Base-by-base conservation (phyloP, 75 land plant genomes). In the Selaginella moellendorffii region DNA sequence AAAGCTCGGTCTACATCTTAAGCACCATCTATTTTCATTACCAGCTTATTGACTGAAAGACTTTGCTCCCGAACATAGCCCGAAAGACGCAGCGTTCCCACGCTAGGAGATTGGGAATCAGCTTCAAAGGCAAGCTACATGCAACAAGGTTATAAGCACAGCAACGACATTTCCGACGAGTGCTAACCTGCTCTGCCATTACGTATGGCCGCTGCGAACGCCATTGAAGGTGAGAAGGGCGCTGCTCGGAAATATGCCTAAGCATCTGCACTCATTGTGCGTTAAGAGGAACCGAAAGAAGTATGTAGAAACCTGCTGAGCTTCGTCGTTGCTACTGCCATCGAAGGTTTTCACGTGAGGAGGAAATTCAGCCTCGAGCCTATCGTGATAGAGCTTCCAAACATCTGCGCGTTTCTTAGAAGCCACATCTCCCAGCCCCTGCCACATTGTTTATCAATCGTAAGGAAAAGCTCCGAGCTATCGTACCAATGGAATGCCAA, bases 11-110 rank as follows among this genome's bases (percentile, higher is more conserved):
- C 5, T 36, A 14, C 46, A 36, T 36, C 5, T 36, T 5, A 36
- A 36, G 5, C 14, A 5, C 5, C 14, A 36, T 36, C 5, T 36
- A 14, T 14, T 36, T 36, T 36, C 14, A 36, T 67, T 77, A 93
- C 98, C 85, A 93, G 73, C 67, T 93, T 95, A 72, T 93, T 88
- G 59, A 87, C 84, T 18, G 98, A 88, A 24, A 93, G 69, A 61
- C 63, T 61, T 24, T 66, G 90, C 52, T 77, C 79, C 25, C 90
- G 87, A 14, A 88, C 68, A 77, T 88, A 93, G 63, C 98, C 98
- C 62, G 86, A 76, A 18, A 92, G 68, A 24, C 77, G 75, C 25
- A 92, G 74, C 0, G 80, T 81, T 58, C 90, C 78, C 22, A 53
- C 71, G 69, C 76, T 88, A 18, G 77, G 20, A 54, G 52, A 72